Evolutionary conservation across 2,329 filamentous ascomycete species (phyloP).

Genomic region (Blastomyces silverae): DNA sequence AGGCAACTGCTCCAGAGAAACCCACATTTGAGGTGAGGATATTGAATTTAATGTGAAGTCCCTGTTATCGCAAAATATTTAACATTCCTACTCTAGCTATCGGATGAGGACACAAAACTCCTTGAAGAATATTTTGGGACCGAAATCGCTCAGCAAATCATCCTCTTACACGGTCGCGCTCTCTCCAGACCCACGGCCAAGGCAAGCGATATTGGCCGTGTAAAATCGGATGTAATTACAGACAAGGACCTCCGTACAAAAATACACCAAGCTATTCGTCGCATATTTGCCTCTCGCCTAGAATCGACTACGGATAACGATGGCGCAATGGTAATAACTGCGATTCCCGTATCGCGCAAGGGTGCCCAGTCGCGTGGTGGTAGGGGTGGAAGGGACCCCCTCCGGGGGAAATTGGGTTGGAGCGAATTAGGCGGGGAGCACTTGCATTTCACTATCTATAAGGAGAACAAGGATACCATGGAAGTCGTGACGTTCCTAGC

Average conservation of each 20-base stretch:
- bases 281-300: conserved; percentile 69
- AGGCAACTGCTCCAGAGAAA: neutral
- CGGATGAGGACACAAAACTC: conserved; percentile 41
- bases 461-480: conserved; percentile 97
- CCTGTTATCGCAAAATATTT: neutral
- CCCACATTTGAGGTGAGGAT: conserved; percentile 1
- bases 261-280: conserved; percentile 62
- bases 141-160: conserved; percentile 45
- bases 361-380: conserved; percentile 14
- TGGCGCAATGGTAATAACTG: conserved; percentile 54
- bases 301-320: conserved; percentile 71
- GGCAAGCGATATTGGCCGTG: conserved; percentile 48
- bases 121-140: conserved; percentile 48
- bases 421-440: conserved; percentile 68
- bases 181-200: conserved; percentile 50
- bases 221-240: conserved; percentile 50
- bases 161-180: conserved; percentile 51
- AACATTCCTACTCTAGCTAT: conserved; percentile 16
- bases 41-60: neutral
- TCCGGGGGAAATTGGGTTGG: conserved; percentile 50
- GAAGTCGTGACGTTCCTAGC: conserved; percentile 73
- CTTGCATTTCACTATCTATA: conserved; percentile 86
- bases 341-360: conserved; percentile 28
- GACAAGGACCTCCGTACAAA: conserved; percentile 57
- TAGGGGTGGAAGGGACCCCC: conserved; percentile 29